Base-by-base conservation (phyloP, 768 basidiomycete species). In the Dioszegia aurantiaca region DNA sequence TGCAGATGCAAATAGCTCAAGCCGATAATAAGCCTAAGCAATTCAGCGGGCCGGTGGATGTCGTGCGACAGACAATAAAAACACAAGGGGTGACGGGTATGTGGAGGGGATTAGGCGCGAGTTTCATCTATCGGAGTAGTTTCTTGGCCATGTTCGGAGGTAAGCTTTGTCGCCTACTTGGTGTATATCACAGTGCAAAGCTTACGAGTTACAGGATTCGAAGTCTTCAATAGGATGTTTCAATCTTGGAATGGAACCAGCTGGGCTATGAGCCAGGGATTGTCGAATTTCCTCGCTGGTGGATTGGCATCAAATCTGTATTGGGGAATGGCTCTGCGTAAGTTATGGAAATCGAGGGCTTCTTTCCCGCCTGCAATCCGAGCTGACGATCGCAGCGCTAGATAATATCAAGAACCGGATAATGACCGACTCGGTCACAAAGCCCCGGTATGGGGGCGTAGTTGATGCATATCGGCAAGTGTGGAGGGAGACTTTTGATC, bases 381-480 rank as follows among this genome's bases (percentile, higher is more conserved):
- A 42, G 44, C 39, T 55, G 41, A 56, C 44, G 23, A 2, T 24
- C 2, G 2, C 19, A 62, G 86, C 88, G 3, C 81, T 85, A 55
- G 89, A 91, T 76, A 88, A 88, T 71, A 79, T 89, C 60, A 90
- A 91, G 78, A 90, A 88, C 47, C 41, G 76, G 24, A 75, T 77
- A 31, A 74, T 74, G 73, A 63, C 68, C 40, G 76, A 77, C 55
- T 66, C 63, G 1, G 62, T 77, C 23, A 64, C 64, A 26, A 57
- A 60, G 12, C 75, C 76, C 0, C 51, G 66, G 33, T 77, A 73
- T 41, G 81, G 81, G 39, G 83, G 83, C 9, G 83, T 86, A 56
- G 48, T 77, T 33, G 70, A 73, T 14, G 82, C 83, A 4, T 82
- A 82, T 3, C 77, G 81, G 46, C 79, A 81, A 40, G 86, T 87